phyloP scores from a whole-genome alignment of 441 rosid species.

The Euphorbia schlechtendalii region DNA sequence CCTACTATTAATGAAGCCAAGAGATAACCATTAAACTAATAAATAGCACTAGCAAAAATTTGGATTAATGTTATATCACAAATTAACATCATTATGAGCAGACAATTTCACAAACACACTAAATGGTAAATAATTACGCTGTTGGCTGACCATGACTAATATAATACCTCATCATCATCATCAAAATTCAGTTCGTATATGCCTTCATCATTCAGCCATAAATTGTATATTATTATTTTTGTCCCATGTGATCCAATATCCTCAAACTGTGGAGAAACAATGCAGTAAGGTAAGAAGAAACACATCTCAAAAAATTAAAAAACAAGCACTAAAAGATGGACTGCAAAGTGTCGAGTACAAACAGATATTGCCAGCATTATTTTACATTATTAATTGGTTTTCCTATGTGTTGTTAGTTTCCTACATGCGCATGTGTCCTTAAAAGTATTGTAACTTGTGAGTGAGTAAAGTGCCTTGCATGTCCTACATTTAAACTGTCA shows the following conservation, averaged over 20 bases:
- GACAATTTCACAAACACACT: conserved; percentile 5
- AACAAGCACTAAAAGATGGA: background rate
- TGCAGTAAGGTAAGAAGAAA: conserved; percentile 18
- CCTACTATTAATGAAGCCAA: background rate
- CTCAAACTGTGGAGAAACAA: conserved; percentile 57
- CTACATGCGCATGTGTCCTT: too few species aligned
- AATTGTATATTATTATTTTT: conserved; percentile 70
- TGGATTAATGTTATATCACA: background rate
- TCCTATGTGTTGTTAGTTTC: too few species aligned
- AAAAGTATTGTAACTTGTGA: too few species aligned
- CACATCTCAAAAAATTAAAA: background rate
- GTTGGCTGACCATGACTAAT: conserved; percentile 6
- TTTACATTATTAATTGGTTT: too few species aligned
- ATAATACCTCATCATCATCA: conserved; percentile 74
- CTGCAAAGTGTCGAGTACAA: too few species aligned
- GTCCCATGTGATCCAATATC: conserved; percentile 85
- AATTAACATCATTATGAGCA: conserved; percentile 6
- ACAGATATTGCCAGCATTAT: too few species aligned
- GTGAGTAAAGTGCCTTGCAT: background rate
- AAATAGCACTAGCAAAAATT: background rate
- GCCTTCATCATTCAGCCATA: conserved; percentile 98
- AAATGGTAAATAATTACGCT: background rate
- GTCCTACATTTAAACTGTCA: too few species aligned
- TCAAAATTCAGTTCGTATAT: conserved; percentile 90
- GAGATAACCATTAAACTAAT: background rate